A percentile compares a stretch with the other conserved stretches of the same genome.
phyloP scores from a whole-genome alignment of 345 rosid species.

The Triadica sebifera region DNA sequence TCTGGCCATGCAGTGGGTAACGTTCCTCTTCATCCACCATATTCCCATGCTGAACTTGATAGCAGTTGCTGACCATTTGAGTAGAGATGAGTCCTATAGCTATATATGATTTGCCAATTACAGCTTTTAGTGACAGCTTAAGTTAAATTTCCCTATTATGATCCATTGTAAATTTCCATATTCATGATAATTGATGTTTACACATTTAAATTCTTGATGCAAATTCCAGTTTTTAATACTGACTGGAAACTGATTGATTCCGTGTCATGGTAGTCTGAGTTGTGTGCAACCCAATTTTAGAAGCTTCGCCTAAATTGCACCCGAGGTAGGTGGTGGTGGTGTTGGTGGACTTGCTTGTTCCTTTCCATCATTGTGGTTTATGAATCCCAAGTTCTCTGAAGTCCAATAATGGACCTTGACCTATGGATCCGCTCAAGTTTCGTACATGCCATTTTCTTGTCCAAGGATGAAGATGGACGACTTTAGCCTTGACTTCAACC shows the following conservation, averaged over 20 bases:
- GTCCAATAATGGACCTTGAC: background rate
- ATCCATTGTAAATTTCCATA: conserved; percentile 1
- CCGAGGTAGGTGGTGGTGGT: background rate
- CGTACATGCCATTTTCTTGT: background rate
- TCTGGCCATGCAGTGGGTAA: no score
- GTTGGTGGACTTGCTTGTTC: background rate
- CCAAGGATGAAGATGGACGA: conserved; percentile 5
- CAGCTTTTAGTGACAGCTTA: no score
- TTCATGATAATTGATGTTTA: background rate
- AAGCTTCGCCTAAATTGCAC: background rate
- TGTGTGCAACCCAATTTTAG: background rate
- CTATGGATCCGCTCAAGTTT: background rate
- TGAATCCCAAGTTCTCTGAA: no score
- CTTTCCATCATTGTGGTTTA: background rate
- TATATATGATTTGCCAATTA: no score
- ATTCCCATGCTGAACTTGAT: no score
- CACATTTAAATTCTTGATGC: background rate
- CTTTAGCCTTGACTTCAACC: conserved; percentile 1
- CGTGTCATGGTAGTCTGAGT: background rate
- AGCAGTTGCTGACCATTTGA: no score
- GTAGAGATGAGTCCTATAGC: no score
- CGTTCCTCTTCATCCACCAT: no score
- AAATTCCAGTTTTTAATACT: no score
- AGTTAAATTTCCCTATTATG: background rate
- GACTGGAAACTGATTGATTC: background rate